phyloP scores from a whole-genome alignment of 768 basidiomycete species.

The Termitomyces sp. region DNA sequence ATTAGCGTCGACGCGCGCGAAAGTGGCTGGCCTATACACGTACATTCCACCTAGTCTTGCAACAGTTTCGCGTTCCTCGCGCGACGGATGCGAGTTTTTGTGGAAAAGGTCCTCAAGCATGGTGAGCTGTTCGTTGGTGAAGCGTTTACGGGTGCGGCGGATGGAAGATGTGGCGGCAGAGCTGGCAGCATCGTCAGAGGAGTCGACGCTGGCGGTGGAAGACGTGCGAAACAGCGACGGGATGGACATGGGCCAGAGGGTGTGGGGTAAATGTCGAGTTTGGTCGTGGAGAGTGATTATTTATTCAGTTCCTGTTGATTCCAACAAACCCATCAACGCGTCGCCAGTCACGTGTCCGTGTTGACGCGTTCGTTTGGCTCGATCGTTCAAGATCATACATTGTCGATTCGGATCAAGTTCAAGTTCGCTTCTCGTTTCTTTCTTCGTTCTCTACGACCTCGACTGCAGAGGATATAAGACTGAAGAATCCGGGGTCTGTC shows the following conservation, averaged over 20 bases:
- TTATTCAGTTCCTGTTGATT: constrained; percentile 18
- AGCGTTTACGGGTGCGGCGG: constrained; percentile 65
- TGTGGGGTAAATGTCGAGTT: constrained; percentile 8
- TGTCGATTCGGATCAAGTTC: background rate
- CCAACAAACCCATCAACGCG: constrained; percentile 19
- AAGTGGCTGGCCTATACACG: constrained; percentile 18
- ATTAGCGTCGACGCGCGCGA: constrained; percentile 10
- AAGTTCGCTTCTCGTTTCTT: background rate
- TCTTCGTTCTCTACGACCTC: background rate
- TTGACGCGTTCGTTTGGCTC: constrained; percentile 4
- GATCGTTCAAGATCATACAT: background rate
- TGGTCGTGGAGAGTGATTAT: constrained; percentile 9
- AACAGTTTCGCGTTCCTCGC: constrained; percentile 62
- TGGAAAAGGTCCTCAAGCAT: constrained; percentile 73
- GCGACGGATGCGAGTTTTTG: constrained; percentile 67
- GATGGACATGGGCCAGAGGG: constrained; percentile 2
- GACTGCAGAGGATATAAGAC: background rate
- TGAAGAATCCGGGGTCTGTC: background rate
- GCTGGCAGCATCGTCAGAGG: constrained; percentile 34
- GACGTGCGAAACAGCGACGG: constrained; percentile 38
- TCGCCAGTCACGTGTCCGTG: constrained; percentile 14
- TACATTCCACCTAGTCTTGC: constrained; percentile 61
- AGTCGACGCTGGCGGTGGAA: constrained; percentile 51
- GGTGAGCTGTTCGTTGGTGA: constrained; percentile 61
- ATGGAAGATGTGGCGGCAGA: constrained; percentile 25